Percentiles rank a stretch among this genome's conserved stretches.
These are phyloP conservation scores for Papilionanthe hybrid DNA, from an alignment of 116 monocot species.

Conservation along the genomic window DNA sequence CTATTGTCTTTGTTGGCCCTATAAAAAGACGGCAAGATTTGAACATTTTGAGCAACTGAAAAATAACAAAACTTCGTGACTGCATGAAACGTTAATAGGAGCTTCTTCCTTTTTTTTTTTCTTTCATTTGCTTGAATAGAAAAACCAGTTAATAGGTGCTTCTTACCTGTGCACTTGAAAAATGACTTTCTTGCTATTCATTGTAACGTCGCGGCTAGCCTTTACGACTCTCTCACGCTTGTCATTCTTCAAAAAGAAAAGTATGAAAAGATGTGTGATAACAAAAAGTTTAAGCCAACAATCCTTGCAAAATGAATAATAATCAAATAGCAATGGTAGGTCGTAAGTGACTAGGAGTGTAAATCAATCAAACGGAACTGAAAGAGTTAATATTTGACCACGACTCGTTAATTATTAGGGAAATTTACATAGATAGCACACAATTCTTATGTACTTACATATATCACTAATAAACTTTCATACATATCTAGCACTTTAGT, in stretches of 20 bases:
- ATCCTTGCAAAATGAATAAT: neutral
- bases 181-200: conserved; percentile 96
- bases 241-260: conserved; percentile 59
- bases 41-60: neutral
- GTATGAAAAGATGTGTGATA: neutral
- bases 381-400: neutral
- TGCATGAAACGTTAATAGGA: neutral
- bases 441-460: too few relatives aligned
- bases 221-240: conserved; percentile 91
- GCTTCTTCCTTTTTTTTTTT: neutral
- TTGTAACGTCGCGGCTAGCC: conserved; percentile 95
- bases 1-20: conserved; percentile 79
- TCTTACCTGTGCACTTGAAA: conserved; percentile 91
- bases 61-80: neutral
- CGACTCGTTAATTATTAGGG: neutral
- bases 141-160: neutral
- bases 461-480: too few relatives aligned
- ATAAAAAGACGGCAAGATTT: conserved; percentile 12
- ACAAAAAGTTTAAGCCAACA: neutral
- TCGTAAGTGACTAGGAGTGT: neutral
- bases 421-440: too few relatives aligned
- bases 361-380: neutral
- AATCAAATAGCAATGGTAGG: neutral
- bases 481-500: too few relatives aligned
- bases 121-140: neutral